A percentile compares a stretch with the other conserved stretches of the same genome.
Evolutionary conservation across 2,329 filamentous ascomycete genomes (phyloP).

Genomic region (Pyrenochaeta sp.): DNA sequence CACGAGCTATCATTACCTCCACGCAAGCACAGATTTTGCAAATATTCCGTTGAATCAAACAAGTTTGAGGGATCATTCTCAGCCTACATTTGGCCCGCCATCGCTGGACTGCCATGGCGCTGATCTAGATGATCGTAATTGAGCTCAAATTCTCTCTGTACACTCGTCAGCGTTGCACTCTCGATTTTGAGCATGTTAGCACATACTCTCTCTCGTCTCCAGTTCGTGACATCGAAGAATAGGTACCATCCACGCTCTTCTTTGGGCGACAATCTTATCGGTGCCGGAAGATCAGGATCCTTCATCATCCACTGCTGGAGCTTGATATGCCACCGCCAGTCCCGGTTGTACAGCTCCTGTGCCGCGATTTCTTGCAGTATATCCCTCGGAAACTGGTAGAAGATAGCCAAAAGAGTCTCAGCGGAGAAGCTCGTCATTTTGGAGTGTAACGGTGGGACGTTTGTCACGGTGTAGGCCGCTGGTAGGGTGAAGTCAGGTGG

Average conservation of each 20-base stretch:
- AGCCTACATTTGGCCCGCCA: slow-evolving; percentile 37
- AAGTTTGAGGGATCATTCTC: neutral
- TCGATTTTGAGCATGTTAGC: neutral
- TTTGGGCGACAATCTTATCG: slow-evolving; percentile 56
- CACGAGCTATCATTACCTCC: neutral
- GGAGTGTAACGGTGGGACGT: slow-evolving; percentile 68
- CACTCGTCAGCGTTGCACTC: slow-evolving; percentile 21
- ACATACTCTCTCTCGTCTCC: slow-evolving; percentile 60
- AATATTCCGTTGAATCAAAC: neutral
- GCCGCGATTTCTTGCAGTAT: slow-evolving; percentile 72
- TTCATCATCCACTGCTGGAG: slow-evolving; percentile 65
- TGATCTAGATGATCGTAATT: slow-evolving; percentile 62
- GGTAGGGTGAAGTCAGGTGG: slow-evolving; percentile 69
- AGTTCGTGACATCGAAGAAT: slow-evolving; percentile 63
- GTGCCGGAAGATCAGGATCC: slow-evolving; percentile 55
- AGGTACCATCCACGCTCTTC: slow-evolving; percentile 63
- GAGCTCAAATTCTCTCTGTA: slow-evolving; percentile 60
- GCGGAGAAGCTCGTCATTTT: slow-evolving; percentile 68
- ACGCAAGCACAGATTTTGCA: neutral
- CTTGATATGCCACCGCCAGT: slow-evolving; percentile 65
- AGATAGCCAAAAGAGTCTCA: slow-evolving; percentile 74
- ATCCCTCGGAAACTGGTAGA: slow-evolving; percentile 73
- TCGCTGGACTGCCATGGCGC: slow-evolving; percentile 48
- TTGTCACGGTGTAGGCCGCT: slow-evolving; percentile 70
- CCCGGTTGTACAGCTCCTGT: slow-evolving; percentile 64